Conservation (phyloP, 257 asterid genomes). For the Solanum sejunctum region DNA sequence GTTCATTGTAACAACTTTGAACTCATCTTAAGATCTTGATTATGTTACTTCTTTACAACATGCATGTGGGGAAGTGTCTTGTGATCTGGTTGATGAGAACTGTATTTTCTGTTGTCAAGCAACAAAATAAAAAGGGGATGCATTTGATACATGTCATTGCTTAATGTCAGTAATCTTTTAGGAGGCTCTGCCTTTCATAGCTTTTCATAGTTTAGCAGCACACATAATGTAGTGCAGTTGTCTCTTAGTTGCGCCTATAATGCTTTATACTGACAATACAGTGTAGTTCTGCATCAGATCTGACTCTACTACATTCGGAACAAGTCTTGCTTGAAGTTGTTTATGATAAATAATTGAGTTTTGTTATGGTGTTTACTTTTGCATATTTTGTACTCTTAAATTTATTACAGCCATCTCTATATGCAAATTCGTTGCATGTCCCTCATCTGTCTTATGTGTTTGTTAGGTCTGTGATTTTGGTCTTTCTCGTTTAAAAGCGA, state of each 20-base stretch:
- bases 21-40: not conserved
- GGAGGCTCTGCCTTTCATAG: not conserved
- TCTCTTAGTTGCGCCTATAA: not conserved
- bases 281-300: not conserved
- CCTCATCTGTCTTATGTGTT: conserved; percentile 3
- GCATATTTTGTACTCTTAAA: not conserved
- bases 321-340: not conserved
- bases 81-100: not conserved
- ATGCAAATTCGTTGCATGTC: not conserved
- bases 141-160: not conserved
- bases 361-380: not conserved
- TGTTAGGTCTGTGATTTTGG: conserved; percentile 95
- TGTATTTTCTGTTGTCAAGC: not conserved
- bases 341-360: not conserved
- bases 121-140: not conserved
- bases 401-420: not conserved
- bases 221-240: not conserved
- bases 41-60: not conserved
- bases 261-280: not conserved
- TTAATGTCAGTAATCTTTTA: not conserved
- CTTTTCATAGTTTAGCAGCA: not conserved
- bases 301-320: not conserved
- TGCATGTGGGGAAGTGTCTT: not conserved
- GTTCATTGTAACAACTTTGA: not conserved
- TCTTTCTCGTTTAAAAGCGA: conserved; percentile 86